These are phyloP conservation scores for Salvia hispanica DNA, from an alignment of 257 asterid genomes.

Conservation along the genomic window DNA sequence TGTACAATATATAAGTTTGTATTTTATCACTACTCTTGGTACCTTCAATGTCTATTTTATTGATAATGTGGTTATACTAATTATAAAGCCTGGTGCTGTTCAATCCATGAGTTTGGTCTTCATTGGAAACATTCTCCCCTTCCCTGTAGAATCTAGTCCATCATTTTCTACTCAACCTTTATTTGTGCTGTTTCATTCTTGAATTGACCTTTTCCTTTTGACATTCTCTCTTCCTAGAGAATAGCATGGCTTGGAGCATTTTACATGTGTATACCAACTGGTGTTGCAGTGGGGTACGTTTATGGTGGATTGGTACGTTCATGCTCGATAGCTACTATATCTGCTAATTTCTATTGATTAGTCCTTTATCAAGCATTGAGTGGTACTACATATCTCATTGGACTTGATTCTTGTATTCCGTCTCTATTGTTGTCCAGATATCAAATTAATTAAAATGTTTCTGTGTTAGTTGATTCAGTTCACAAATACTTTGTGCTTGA, in stretches of 20 bases:
- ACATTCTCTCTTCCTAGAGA: conserved; percentile 47
- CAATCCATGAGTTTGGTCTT: too few species aligned
- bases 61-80: too few species aligned
- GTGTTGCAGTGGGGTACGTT: conserved; percentile 89
- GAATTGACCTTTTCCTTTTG: conserved; percentile 11
- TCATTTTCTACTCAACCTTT: conserved; percentile 13
- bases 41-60: too few species aligned
- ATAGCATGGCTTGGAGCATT: conserved; percentile 93
- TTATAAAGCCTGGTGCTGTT: too few species aligned
- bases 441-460: background rate
- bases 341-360: conserved; percentile 17
- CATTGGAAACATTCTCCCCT: background rate
- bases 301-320: conserved; percentile 90
- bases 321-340: conserved; percentile 20
- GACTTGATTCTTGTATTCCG: background rate
- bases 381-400: background rate
- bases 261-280: conserved; percentile 97
- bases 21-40: too few species aligned
- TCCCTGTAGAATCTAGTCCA: conserved; percentile 13
- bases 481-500: conserved; percentile 21
- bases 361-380: conserved; percentile 2
- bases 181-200: background rate
- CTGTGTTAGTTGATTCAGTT: too few species aligned
- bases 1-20: too few species aligned
- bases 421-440: conserved; percentile 10